phyloP scores from a whole-genome alignment of 129 eudicot species.

The Pseudognaphalium luteoalbum region DNA sequence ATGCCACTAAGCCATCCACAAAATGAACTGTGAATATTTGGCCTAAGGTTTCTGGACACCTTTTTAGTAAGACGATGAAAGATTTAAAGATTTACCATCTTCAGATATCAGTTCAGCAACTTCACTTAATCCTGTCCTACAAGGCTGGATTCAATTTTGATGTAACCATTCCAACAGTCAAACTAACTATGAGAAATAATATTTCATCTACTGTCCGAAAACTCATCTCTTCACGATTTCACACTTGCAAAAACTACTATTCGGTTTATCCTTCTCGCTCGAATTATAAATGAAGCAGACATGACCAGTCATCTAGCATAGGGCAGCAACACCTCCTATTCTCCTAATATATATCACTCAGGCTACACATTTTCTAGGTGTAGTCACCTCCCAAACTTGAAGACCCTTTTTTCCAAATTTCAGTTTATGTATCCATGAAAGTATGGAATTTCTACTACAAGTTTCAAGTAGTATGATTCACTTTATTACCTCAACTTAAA shows the following conservation, averaged over 20 bases:
- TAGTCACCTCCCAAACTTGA: not conserved
- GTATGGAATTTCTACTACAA: not conserved
- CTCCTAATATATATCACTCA: not conserved
- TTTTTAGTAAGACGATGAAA: not conserved
- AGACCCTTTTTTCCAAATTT: not conserved
- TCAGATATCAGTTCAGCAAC: not conserved
- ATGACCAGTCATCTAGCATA: not conserved
- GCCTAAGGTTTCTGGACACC: not conserved
- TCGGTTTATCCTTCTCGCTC: not conserved
- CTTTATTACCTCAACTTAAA: not conserved
- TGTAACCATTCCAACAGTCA: constrained; percentile 9
- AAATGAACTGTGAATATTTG: not conserved
- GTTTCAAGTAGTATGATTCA: not conserved
- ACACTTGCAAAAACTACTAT: not conserved
- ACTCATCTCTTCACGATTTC: not conserved
- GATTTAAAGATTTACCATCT: not conserved
- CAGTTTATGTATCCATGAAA: not conserved
- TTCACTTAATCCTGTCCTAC: not conserved
- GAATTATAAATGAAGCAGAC: not conserved
- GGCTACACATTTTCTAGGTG: constrained; percentile 6
- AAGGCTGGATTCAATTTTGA: not conserved
- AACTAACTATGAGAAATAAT: not conserved
- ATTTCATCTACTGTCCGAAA: not conserved
- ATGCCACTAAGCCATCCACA: not conserved
- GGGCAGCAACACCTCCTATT: constrained; percentile 4